Evolutionary conservation across 2,329 filamentous ascomycete genomes (phyloP), one percentile per base, ranked within the genome.

Genomic region (Thelonectria discophora): DNA sequence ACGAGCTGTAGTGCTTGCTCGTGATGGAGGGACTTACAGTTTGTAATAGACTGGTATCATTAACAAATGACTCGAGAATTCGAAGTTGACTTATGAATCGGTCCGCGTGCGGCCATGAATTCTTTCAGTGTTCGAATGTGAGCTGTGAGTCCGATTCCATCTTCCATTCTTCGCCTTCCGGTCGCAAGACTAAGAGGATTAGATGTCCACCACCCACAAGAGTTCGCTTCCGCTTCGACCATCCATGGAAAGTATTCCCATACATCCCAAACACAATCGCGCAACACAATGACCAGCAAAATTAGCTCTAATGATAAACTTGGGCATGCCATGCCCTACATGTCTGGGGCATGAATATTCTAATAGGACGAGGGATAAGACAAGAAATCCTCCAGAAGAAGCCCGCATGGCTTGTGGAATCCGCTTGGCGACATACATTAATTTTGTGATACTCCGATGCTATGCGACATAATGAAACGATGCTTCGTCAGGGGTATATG

Each of bases 401-500:
- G 21, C 46, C 48, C 40, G 27, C 39, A 55, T 52, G 55, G 40
- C 39, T 52, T 37, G 42, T 40, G 8, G 32, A 43, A 42, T 20
- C n/a, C 51, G 40, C 55, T 49, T 43, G 42, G 47, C 42, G 9
- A 48, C 52, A 48, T 30, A 57, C 42, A 43, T 42, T 49, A 21
- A 59, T 60, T 47, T 55, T 34, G 37, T 60, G 39, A 37, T 63
- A 61, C 61, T 63, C 61, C 61, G 61, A 18, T 63, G 40, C 43
- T 51, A 63, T 63, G 61, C 65, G 62, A 65, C 47, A 52, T 46
- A 63, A 70, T 60, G 47, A 57, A 55, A 60, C 57, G 60, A 50
- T 66, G 39, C 60, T 70, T 65, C 57, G 20, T 60, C 60, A 18
- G 43, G 63, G 66, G 18, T 21, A 18, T 70, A 70, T 70, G 58